These are phyloP conservation scores for Prunus salicina DNA, from an alignment of 306 rosid species.

Conservation along the genomic window DNA sequence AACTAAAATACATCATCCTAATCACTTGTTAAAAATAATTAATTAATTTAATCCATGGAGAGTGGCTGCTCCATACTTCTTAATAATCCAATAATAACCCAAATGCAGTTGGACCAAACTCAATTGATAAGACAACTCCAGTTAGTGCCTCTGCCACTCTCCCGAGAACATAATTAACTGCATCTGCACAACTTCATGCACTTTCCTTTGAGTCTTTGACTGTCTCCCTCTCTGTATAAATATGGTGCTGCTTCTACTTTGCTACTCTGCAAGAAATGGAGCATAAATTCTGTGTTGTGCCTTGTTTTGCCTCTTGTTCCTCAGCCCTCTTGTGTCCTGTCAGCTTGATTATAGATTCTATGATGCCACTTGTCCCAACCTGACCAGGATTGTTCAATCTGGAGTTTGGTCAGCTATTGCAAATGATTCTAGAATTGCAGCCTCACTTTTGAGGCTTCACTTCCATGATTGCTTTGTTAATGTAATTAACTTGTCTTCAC, in stretches of 20 bases:
- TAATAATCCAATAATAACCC: constrained; percentile 18
- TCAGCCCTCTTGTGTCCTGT: constrained; percentile 42
- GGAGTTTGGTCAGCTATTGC: constrained; percentile 60
- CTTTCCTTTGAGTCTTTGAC: neutral
- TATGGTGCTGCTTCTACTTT: neutral
- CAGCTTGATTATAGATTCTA: constrained; percentile 76
- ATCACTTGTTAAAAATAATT: neutral
- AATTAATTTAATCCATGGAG: neutral
- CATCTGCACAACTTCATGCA: constrained; percentile 8
- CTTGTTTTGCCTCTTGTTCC: constrained; percentile 46
- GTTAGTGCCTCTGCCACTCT: constrained; percentile 68
- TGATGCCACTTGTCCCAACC: constrained; percentile 61
- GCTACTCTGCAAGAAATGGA: constrained; percentile 31
- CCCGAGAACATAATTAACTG: neutral
- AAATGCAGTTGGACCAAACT: constrained; percentile 48
- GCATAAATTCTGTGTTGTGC: constrained; percentile 16
- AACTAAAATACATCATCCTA: constrained; percentile 28
- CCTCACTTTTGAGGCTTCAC: constrained; percentile 94
- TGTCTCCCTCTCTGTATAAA: constrained; percentile 4
- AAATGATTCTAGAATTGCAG: constrained; percentile 80
- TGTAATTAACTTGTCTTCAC: constrained; percentile 29
- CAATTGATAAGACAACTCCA: constrained; percentile 26
- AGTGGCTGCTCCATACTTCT: neutral
- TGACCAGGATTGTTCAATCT: constrained; percentile 46
- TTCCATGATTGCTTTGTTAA: constrained; percentile 88